Percentiles rank a stretch among this genome's conserved stretches.
Evolutionary conservation across 495 filamentous ascomycete genomes (phyloP).

Genomic region (Baudoinia panamericana): DNA sequence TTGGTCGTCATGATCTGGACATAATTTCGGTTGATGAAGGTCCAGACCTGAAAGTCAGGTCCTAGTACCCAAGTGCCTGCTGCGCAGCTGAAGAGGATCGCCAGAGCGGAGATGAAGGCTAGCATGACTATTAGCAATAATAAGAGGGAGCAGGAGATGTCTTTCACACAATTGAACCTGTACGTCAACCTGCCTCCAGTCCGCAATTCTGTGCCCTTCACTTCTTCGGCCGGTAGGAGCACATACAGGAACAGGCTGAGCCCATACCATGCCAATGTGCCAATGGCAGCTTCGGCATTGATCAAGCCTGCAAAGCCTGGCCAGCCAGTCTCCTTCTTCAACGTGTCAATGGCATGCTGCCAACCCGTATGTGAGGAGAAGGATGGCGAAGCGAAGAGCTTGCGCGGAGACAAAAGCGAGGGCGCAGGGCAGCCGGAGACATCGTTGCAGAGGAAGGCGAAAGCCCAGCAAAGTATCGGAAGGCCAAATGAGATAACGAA

Average conservation of each 20-base stretch:
- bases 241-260: constrained; percentile 62
- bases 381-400: constrained; percentile 31
- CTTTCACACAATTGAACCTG: constrained; percentile 64
- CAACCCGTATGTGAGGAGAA: constrained; percentile 11
- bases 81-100: constrained; percentile 52
- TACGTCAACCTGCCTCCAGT: constrained; percentile 70
- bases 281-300: constrained; percentile 48
- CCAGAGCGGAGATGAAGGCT: constrained; percentile 68
- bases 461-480: constrained; percentile 58
- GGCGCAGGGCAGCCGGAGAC: constrained; percentile 81
- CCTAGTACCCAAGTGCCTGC: constrained; percentile 66
- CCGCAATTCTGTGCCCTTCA: constrained; percentile 53
- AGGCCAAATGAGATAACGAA: constrained; percentile 61
- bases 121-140: constrained; percentile 2
- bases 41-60: constrained; percentile 75
- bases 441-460: constrained; percentile 84
- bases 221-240: constrained; percentile 62
- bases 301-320: constrained; percentile 50
- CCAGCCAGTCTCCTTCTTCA: constrained; percentile 74
- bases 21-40: constrained; percentile 85
- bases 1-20: constrained; percentile 72
- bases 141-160: constrained; percentile 1
- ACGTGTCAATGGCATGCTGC: constrained; percentile 41
- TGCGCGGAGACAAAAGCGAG: constrained; percentile 63
- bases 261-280: constrained; percentile 59